These are phyloP conservation scores for Pogostemon cablin DNA, from an alignment of 257 asterid genomes.

Conservation along the genomic window DNA sequence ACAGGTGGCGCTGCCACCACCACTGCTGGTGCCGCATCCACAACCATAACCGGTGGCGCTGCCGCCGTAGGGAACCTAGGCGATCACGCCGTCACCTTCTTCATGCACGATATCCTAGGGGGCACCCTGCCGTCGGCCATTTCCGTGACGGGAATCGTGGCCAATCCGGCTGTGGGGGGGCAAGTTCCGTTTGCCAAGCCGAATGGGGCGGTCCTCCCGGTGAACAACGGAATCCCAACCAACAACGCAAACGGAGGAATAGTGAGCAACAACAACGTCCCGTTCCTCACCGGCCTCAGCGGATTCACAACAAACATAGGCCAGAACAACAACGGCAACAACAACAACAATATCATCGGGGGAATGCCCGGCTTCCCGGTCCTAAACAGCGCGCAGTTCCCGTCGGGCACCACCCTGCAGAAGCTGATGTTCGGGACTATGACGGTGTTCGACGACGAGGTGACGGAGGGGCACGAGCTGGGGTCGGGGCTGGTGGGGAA, in stretches of 20 bases:
- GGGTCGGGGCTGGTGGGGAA: slow-evolving; percentile 77
- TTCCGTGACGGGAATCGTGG: slow-evolving; percentile 78
- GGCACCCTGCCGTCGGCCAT: slow-evolving; percentile 83
- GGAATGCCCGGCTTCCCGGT: slow-evolving; percentile 73
- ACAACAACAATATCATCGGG: slow-evolving; percentile 55
- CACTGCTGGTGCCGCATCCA: slow-evolving; percentile 17
- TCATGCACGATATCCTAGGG: slow-evolving; percentile 91
- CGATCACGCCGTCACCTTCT: slow-evolving; percentile 64
- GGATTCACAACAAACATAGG: slow-evolving; percentile 57
- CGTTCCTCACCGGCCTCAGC: slow-evolving; percentile 83
- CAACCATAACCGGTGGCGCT: not conserved
- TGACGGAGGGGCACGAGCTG: slow-evolving; percentile 74
- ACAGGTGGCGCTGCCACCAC: not conserved
- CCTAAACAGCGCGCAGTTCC: slow-evolving; percentile 60
- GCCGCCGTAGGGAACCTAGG: slow-evolving; percentile 25
- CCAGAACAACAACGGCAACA: slow-evolving; percentile 51
- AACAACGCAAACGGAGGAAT: slow-evolving; percentile 72
- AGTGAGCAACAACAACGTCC: slow-evolving; percentile 79
- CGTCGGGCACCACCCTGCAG: slow-evolving; percentile 67
- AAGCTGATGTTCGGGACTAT: slow-evolving; percentile 89
- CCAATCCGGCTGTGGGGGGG: slow-evolving; percentile 75
- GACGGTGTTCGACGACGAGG: slow-evolving; percentile 78
- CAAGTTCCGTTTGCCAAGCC: slow-evolving; percentile 91
- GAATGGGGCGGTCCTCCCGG: slow-evolving; percentile 79
- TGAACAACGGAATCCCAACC: slow-evolving; percentile 59